phyloP scores from a whole-genome alignment of 257 asterid species.

The Solanum commersonii region DNA sequence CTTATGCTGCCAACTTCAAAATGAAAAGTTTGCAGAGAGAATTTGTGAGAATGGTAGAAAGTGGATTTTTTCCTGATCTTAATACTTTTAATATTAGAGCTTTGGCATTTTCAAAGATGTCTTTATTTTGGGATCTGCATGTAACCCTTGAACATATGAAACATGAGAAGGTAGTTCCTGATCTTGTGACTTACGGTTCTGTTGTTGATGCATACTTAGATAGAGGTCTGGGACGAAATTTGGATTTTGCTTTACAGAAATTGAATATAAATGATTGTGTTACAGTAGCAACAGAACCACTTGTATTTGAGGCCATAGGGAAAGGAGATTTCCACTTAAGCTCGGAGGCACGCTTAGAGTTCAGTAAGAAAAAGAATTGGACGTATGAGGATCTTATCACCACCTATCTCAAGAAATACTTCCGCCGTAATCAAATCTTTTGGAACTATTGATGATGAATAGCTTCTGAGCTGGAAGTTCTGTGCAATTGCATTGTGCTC shows the following conservation, averaged over 20 bases:
- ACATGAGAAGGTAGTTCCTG: constrained; percentile 61
- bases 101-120: constrained; percentile 86
- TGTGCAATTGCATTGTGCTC: not conserved
- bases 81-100: constrained; percentile 71
- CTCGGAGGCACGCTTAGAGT: constrained; percentile 55
- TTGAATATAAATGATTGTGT: constrained; percentile 29
- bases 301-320: constrained; percentile 74
- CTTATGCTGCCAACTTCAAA: constrained; percentile 87
- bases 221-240: constrained; percentile 60
- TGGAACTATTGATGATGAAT: constrained; percentile 66
- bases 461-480: not conserved
- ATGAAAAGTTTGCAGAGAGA: constrained; percentile 94
- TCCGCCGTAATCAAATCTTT: constrained; percentile 61
- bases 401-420: constrained; percentile 52
- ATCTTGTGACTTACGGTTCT: constrained; percentile 87
- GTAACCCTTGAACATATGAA: constrained; percentile 88
- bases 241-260: constrained; percentile 50
- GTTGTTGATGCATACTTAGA: constrained; percentile 79
- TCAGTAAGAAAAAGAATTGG: constrained; percentile 28
- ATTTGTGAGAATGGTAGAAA: constrained; percentile 78
- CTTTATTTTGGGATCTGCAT: constrained; percentile 82
- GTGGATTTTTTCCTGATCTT: constrained; percentile 72
- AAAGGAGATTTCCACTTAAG: constrained; percentile 82
- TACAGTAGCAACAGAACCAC: constrained; percentile 44
- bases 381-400: constrained; percentile 55